phyloP scores from a whole-genome alignment of 2,329 filamentous ascomycete genomes.

The Arthrobotrys entomopaga region DNA sequence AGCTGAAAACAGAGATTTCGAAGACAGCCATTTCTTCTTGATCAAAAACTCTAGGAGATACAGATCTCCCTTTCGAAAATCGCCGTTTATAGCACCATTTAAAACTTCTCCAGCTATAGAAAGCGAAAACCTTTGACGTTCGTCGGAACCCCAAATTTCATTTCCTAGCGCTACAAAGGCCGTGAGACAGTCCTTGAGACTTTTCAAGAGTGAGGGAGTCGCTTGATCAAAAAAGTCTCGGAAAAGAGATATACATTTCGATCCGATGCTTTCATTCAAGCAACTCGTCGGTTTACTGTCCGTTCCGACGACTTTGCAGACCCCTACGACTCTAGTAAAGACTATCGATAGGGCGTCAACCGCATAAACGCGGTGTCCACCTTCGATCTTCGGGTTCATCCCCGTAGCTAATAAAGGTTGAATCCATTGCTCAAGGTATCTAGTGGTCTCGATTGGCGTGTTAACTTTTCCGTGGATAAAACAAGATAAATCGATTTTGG shows the following conservation, averaged over 20 bases:
- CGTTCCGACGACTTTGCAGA: constrained; percentile 9
- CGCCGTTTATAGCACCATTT: not conserved
- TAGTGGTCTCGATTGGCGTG: constrained; percentile 38
- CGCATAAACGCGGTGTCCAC: constrained; percentile 30
- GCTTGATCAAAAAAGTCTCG: constrained; percentile 52
- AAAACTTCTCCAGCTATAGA: constrained; percentile 37
- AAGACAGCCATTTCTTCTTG: constrained; percentile 58
- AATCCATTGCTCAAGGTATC: constrained; percentile 34
- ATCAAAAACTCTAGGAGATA: constrained; percentile 45
- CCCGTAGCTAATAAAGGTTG: constrained; percentile 31
- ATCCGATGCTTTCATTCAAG: not conserved
- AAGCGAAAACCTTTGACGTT: constrained; percentile 19
- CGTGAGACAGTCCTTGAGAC: constrained; percentile 49
- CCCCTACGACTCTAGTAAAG: constrained; percentile 42
- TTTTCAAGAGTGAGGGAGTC: constrained; percentile 30
- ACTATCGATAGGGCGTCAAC: constrained; percentile 41
- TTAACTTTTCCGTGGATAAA: constrained; percentile 12
- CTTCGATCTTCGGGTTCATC: constrained; percentile 23
- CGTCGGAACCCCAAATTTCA: constrained; percentile 17
- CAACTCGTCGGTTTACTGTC: not conserved
- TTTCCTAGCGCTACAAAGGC: constrained; percentile 36
- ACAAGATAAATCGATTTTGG: not conserved
- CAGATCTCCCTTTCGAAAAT: constrained; percentile 48
- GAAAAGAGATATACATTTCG: constrained; percentile 21
- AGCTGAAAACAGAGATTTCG: constrained; percentile 59